Evolutionary conservation across 2,329 filamentous ascomycete species (phyloP).

Genomic region (Arthrobotrys megalospora): DNA sequence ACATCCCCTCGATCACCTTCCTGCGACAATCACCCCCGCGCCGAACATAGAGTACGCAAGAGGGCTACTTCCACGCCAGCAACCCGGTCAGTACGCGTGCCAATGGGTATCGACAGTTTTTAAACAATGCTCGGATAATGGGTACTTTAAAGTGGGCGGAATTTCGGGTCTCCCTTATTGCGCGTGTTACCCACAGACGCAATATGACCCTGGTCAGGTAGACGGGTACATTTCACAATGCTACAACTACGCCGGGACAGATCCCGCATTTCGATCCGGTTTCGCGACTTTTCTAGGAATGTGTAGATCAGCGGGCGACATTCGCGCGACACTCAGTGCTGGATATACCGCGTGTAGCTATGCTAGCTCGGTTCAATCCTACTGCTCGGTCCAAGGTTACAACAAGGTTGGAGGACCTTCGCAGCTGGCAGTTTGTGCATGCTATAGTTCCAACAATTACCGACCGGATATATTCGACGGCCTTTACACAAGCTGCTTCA

Average conservation of each 20-base stretch:
- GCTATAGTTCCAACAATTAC: constrained; percentile 39
- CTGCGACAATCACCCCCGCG: constrained; percentile 53
- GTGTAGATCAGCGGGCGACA: constrained; percentile 51
- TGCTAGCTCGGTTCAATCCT: constrained; percentile 27
- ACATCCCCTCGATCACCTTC: constrained; percentile 19
- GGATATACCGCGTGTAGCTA: constrained; percentile 42
- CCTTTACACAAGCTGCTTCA: constrained; percentile 44
- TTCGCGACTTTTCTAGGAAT: constrained; percentile 48
- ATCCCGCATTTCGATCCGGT: constrained; percentile 41
- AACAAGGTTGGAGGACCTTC: constrained; percentile 32
- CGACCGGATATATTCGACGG: constrained; percentile 48
- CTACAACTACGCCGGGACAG: constrained; percentile 47
- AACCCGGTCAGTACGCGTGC: constrained; percentile 46
- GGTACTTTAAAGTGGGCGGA: constrained; percentile 43
- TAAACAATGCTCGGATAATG: constrained; percentile 48
- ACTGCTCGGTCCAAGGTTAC: constrained; percentile 33
- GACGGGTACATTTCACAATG: constrained; percentile 58
- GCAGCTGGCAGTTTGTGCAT: constrained; percentile 41
- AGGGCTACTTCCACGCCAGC: constrained; percentile 44
- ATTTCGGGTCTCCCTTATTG: constrained; percentile 50
- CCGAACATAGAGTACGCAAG: constrained; percentile 39
- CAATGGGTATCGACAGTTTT: constrained; percentile 44
- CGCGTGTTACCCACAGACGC: constrained; percentile 44
- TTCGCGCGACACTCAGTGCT: constrained; percentile 36
- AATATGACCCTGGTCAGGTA: constrained; percentile 43